A percentile compares a stretch with the other conserved stretches of the same genome.
These are phyloP conservation scores for Fraxinus greggii DNA, from an alignment of 305 asterid species.

Conservation along the genomic window DNA sequence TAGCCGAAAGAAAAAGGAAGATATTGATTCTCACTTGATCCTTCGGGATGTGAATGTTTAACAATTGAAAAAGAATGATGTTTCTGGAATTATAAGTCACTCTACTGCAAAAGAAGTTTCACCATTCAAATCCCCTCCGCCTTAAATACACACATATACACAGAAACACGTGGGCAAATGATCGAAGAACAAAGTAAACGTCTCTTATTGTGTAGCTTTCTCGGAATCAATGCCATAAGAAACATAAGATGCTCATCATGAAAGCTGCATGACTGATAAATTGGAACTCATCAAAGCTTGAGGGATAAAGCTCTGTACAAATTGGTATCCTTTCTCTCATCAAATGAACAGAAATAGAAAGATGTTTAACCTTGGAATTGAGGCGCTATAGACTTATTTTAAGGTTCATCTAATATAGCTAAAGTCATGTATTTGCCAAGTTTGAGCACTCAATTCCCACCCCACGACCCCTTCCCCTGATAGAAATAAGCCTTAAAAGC, in stretches of 20 bases:
- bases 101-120: neutral
- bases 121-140: neutral
- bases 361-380: neutral
- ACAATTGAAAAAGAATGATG: neutral
- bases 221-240: neutral
- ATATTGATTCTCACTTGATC: neutral
- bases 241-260: neutral
- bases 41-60: neutral
- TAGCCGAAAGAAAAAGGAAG: constrained; percentile 9
- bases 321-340: neutral
- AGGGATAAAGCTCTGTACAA: neutral
- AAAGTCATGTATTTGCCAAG: neutral
- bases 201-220: neutral
- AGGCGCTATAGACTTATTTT: neutral
- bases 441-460: neutral
- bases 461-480: neutral
- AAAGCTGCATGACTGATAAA: neutral
- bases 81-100: neutral
- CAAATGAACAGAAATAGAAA: neutral
- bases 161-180: neutral
- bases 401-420: neutral
- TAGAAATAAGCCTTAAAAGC: neutral
- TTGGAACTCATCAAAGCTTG: neutral
- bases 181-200: neutral
- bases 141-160: neutral